These are phyloP conservation scores for Crithidia thermophila DNA, from an alignment of 208 protist species.

Conservation along the genomic window DNA sequence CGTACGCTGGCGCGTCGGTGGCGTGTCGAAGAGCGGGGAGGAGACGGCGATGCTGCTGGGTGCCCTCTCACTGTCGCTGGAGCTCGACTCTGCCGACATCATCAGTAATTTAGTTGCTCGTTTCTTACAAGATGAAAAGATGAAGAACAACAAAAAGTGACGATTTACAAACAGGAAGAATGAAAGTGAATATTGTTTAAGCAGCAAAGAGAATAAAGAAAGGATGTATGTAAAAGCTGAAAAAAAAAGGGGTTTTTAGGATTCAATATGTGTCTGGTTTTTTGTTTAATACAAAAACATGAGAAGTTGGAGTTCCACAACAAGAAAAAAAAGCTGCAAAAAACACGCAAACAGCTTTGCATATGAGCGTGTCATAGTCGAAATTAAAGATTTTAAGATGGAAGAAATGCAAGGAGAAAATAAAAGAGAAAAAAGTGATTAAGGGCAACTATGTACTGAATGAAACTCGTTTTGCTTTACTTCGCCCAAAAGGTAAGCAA, in stretches of 20 bases:
- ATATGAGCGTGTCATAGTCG: too few species aligned
- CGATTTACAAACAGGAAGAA: background rate
- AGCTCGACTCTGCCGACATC: slow-evolving; percentile 8
- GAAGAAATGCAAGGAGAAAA: too few species aligned
- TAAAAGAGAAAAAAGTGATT: too few species aligned
- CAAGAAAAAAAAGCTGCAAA: too few species aligned
- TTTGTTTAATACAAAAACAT: background rate
- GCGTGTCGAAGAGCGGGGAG: background rate
- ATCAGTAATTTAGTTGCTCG: too few species aligned
- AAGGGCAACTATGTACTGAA: too few species aligned
- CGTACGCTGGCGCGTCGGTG: background rate
- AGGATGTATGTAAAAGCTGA: background rate
- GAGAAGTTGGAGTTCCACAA: too few species aligned
- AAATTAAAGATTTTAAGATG: too few species aligned
- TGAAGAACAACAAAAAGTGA: background rate
- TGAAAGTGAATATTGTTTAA: background rate
- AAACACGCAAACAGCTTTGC: too few species aligned
- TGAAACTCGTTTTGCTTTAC: too few species aligned
- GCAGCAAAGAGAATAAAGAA: background rate
- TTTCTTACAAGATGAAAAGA: background rate
- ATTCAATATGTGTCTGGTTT: too few species aligned
- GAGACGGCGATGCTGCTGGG: background rate
- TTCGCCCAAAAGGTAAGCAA: too few species aligned
- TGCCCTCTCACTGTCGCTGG: background rate
- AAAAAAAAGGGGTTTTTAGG: background rate